These are phyloP conservation scores for Chrysanthemum makinoi DNA, from an alignment of 129 eudicot species.

Conservation along the genomic window DNA sequence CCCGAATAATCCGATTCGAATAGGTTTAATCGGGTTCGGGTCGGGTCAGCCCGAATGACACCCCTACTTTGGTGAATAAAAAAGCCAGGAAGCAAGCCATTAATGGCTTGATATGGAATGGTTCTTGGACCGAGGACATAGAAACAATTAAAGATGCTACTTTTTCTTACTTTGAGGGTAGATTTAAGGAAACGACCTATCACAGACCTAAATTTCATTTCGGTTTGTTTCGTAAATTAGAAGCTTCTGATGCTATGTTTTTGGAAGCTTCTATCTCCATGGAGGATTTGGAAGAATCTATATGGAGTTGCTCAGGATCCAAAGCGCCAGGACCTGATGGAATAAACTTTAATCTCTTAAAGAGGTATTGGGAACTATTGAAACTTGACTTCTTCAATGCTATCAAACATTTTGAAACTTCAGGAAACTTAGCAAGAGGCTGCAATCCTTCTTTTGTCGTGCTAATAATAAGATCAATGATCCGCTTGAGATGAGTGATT, in stretches of 20 bases:
- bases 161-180: too few species aligned
- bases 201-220: not conserved
- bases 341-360: too few species aligned
- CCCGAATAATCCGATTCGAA: too few species aligned
- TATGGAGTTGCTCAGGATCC: not conserved
- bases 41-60: too few species aligned
- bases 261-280: not conserved
- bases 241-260: not conserved
- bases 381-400: not conserved
- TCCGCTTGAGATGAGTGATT: not conserved
- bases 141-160: too few species aligned
- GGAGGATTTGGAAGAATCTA: not conserved
- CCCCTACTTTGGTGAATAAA: too few species aligned
- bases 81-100: too few species aligned
- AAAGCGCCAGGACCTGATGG: not conserved
- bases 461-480: not conserved
- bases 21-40: too few species aligned
- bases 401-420: not conserved
- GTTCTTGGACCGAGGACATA: too few species aligned
- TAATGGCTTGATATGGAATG: too few species aligned
- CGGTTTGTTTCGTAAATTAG: not conserved
- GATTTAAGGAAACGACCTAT: too few species aligned
- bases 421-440: not conserved
- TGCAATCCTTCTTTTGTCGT: not conserved
- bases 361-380: not conserved